These are phyloP conservation scores for Ascochyta pisi DNA, from an alignment of 2,329 filamentous ascomycete species.

Conservation along the genomic window DNA sequence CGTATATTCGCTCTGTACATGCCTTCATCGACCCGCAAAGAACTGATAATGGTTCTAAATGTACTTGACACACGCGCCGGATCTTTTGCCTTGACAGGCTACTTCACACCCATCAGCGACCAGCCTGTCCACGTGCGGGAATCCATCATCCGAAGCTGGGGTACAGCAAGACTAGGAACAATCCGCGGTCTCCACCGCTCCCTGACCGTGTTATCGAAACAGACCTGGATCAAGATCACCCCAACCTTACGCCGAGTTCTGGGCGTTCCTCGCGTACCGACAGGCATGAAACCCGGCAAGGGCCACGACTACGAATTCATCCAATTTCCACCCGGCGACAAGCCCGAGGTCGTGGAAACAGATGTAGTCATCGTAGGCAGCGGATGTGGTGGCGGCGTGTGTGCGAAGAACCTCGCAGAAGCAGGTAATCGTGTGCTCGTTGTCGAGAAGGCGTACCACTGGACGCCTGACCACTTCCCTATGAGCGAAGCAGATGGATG, in stretches of 20 bases:
- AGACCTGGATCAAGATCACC: constrained; percentile 63
- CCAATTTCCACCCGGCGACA: constrained; percentile 62
- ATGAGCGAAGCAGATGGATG: constrained; percentile 70
- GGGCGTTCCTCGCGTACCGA: constrained; percentile 64
- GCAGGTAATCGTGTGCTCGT: constrained; percentile 79
- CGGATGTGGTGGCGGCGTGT: constrained; percentile 83
- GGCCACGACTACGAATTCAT: constrained; percentile 67
- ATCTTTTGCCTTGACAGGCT: constrained; percentile 71
- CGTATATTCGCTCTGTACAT: constrained; percentile 59
- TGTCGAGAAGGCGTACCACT: constrained; percentile 83
- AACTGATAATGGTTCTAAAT: constrained; percentile 60
- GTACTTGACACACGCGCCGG: constrained; percentile 66
- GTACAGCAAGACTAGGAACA: constrained; percentile 61
- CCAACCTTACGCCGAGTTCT: constrained; percentile 62
- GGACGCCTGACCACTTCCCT: constrained; percentile 73
- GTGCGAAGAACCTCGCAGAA: constrained; percentile 80
- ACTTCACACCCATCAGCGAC: constrained; percentile 65
- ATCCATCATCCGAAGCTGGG: constrained; percentile 68
- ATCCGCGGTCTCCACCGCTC: constrained; percentile 65
- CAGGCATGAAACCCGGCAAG: constrained; percentile 60
- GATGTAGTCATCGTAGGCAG: constrained; percentile 88
- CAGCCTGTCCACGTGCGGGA: constrained; percentile 68
- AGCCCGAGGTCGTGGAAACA: constrained; percentile 69
- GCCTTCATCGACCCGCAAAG: constrained; percentile 56
- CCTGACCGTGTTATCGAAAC: constrained; percentile 62